Conservation (phyloP, 2,329 filamentous ascomycete genomes). For the Cladophialophora carrionii region DNA sequence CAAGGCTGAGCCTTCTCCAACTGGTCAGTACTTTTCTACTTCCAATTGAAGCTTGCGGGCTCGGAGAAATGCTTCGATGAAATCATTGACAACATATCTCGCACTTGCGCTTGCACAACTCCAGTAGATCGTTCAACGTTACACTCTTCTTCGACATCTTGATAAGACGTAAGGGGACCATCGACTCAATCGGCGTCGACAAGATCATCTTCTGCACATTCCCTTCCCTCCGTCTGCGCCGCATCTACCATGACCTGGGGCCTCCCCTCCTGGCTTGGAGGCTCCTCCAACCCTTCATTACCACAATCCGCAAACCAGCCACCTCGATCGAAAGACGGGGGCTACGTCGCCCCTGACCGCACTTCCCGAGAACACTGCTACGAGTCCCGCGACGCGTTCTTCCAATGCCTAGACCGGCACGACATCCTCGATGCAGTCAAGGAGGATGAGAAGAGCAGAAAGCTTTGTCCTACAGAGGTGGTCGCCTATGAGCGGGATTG, state of each 20-base stretch:
- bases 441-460: constrained; percentile 59
- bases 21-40: neutral
- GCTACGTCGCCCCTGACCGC: constrained; percentile 80
- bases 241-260: constrained; percentile 34
- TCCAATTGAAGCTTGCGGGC: neutral
- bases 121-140: neutral
- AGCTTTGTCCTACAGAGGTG: constrained; percentile 63
- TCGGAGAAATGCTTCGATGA: neutral
- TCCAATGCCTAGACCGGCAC: constrained; percentile 80
- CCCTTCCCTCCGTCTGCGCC: neutral
- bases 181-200: neutral
- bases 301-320: constrained; percentile 42
- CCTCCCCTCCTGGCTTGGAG: constrained; percentile 38
- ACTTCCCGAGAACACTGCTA: constrained; percentile 82
- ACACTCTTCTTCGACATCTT: neutral
- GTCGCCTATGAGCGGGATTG: constrained; percentile 80
- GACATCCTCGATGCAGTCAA: constrained; percentile 74
- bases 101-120: neutral
- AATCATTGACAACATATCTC: neutral
- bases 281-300: constrained; percentile 37
- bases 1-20: constrained; percentile 3
- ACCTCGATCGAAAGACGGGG: constrained; percentile 58
- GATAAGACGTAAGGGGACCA: neutral
- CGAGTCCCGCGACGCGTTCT: constrained; percentile 86
- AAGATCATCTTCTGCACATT: neutral